A percentile compares a stretch with the other conserved stretches of the same genome.
Evolutionary conservation across 805 yeast species (phyloP).

Genomic region (Saturnispora hagleri): DNA sequence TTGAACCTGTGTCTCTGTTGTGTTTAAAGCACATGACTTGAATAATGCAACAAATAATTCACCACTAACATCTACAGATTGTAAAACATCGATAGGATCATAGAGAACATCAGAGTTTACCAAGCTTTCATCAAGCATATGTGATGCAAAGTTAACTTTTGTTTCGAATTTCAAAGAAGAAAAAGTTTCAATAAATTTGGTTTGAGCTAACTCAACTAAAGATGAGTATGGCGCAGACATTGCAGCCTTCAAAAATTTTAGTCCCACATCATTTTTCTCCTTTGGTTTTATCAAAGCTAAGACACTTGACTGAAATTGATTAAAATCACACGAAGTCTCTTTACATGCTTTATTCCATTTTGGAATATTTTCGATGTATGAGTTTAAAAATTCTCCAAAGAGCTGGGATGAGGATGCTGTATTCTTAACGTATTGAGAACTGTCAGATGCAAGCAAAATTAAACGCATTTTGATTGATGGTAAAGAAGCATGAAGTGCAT

Average conservation of each 20-base stretch:
- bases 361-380: slow-evolving; percentile 39
- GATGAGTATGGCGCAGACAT: slow-evolving; percentile 37
- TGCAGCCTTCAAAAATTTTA: slow-evolving; percentile 50
- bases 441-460: slow-evolving; percentile 36
- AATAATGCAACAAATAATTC: slow-evolving; percentile 52
- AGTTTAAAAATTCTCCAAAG: slow-evolving; percentile 36
- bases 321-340: slow-evolving; percentile 41
- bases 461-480: slow-evolving; percentile 50
- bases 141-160: slow-evolving; percentile 49
- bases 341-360: slow-evolving; percentile 36
- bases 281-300: slow-evolving; percentile 52
- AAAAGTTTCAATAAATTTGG: slow-evolving; percentile 49
- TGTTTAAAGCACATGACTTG: slow-evolving; percentile 32
- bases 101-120: slow-evolving; percentile 34
- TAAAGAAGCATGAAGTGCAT: slow-evolving; percentile 43
- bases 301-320: slow-evolving; percentile 47
- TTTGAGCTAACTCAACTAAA: slow-evolving; percentile 40
- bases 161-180: slow-evolving; percentile 44
- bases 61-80: slow-evolving; percentile 45
- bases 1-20: slow-evolving; percentile 19
- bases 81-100: slow-evolving; percentile 45
- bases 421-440: slow-evolving; percentile 31
- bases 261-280: slow-evolving; percentile 48
- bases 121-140: slow-evolving; percentile 44
- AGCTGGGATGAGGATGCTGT: slow-evolving; percentile 38